Evolutionary conservation across 1,284 basidiomycete species (phyloP), one percentile per base, ranked within the genome.

Genomic region (Sporisorium scitamineum): DNA sequence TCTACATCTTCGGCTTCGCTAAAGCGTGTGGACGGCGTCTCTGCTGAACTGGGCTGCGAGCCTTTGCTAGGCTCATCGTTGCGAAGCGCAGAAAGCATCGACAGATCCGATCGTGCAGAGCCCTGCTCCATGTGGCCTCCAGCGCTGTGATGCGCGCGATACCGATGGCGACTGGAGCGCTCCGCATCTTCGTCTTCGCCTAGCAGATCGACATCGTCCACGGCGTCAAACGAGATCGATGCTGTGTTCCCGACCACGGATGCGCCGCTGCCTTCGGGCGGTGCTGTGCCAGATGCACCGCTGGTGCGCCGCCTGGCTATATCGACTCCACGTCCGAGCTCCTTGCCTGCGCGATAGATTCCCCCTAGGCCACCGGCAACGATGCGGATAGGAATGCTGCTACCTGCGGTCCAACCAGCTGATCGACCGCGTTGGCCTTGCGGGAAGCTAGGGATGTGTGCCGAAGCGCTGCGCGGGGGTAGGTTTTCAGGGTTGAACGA

Each of bases 311-410:
- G 47, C 8, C 61, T 54, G 14, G 72, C 72, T 54, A 70, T 70
- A 20, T 76, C 68, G 32, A 75, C 73, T 14, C 72, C 68, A 39
- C 71, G 72, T 20, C 76, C 62, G 10, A 78, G 64, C 61, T 76
- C 76, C 26, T 68, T 67, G 6, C 76, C 69, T 2, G 71, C 76
- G 5, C 68, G 62, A 26, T 70, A 73, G 45, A 74, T 68, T 31
- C 76, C 76, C 8, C 76, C 73, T 2, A 74, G 62, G 8, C 76
- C 66, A 18, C 71, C 71, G 5, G 76, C 71, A 14, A 74, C 76
- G 27, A 70, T 75, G 3, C 76, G 71, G n/a, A 78, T 78, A 5
- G 71, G 71, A 10, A 78, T 74, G 55, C 69, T 68, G 48, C 76
- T 67, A 27, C 69, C 69, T 2, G 71, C 42, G 5, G 63, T 51